Evolutionary conservation across 140 eudicot species (phyloP), one percentile per base, ranked within the genome.

Genomic region (Erigeron philadelphicus): DNA sequence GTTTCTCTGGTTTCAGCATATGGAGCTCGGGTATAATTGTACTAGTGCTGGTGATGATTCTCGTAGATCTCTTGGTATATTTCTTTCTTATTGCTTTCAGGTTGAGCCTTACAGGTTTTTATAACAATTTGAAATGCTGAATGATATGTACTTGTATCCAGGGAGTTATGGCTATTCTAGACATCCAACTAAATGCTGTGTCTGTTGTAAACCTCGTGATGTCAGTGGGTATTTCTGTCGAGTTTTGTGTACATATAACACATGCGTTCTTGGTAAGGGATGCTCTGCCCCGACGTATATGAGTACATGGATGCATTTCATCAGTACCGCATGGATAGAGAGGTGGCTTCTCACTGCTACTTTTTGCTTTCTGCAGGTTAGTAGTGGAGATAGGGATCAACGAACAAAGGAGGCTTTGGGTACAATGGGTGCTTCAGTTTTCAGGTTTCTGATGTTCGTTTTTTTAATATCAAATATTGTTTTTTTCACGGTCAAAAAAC

Each of bases 151-250:
- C 38, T 66, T 67, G 13, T 71, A 19, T 79, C 77, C 90, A 93
- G 99, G 99, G 99, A 35, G 86, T 89, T 21, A 93, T 93, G 99
- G 97, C 97, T n/a, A 70, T 93, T 75, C 64, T 93, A 74, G 71
- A 84, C 68, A 89, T 93, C 79, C 99, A 93, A 75, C 85, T 93
- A 73, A 93, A 93, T 77, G 99, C 97, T 18, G 86, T 89, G 25
- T 93, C 99, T 7, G 99, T 93, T 65, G 99, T 93, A 65, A 89
- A 93, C 86, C 97, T 93, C 25, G 87, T 93, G 54, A 93, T 93
- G 99, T 79, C 99, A 15, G 95, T 93, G 67, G 96, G 99, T 17
- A 93, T 93, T 60, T 89, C 90, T 67, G 99, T 93, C 44, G 99
- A 93, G 79, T 93, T 93, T 78, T 89, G 97, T 56, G 97, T 93